Base-by-base conservation (phyloP, 2,329 filamentous ascomycete species). In the Teratosphaeria nubilosa region DNA sequence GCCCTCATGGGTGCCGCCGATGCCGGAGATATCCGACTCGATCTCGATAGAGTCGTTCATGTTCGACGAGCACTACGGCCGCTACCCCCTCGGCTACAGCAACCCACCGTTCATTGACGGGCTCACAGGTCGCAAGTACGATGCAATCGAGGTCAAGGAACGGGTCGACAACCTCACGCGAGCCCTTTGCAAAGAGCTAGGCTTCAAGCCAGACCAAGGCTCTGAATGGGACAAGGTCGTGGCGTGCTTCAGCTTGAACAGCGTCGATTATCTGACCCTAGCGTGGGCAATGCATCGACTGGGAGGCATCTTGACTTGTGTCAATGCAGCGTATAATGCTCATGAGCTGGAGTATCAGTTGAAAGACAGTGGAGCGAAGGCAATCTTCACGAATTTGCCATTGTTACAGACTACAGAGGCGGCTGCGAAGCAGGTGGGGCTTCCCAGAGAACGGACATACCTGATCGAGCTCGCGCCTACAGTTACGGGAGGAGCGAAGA, bases 181-280 rank as follows among this genome's bases (percentile, higher is more conserved):
- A 59, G 86, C 82, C 24, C 75, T 95, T 34, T 80, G 82, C 48
- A 85, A 87, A 69, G 83, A 88, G 62, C 80, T 94, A 59, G 85
- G 82, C 51, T 91, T 88, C 80, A 72, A 80, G 52, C 83, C 86
- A 7, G 86, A 88, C 64, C 72, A 83, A 58, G 88, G 86, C 13
- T 82, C 83, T 0, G 87, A 91, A 70, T 94, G 86, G 86, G 88
- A 94, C 67, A 90, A 91, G 71, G 87, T 91, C 25, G 77, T 90
- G 53, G 86, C 79, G 4, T 76, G 91, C 30, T 95, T 89, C 74
- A 86, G 86, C n/a, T 73, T 91, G 59, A 95, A 95, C 70, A 90
- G 88, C 82, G 84, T 94, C 62, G 88, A 94, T 72, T 89, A 86
- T 56, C 75, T 91, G 60, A 83, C 87, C 4, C 74, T 90, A 31